Percentiles rank a stretch among this genome's conserved stretches.
Conservation (phyloP, 495 filamentous ascomycete genomes). For the Hypoxylon subgilvum region DNA sequence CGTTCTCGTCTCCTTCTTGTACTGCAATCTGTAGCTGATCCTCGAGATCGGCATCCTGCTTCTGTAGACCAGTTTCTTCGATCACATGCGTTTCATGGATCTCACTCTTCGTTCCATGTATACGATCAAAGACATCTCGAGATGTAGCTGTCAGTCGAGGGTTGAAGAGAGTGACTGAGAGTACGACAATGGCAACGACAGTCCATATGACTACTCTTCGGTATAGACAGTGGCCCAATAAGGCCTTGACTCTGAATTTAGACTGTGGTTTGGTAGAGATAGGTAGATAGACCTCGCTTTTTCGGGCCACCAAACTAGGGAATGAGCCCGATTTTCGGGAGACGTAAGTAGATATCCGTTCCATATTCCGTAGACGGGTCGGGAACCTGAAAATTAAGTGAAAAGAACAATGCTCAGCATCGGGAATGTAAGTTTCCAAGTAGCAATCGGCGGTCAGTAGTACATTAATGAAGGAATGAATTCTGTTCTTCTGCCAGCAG, state of each 20-base stretch:
- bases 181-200: slow-evolving; percentile 36
- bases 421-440: slow-evolving; percentile 17
- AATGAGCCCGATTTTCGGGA: slow-evolving; percentile 37
- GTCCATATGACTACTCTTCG: slow-evolving; percentile 52
- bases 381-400: slow-evolving; percentile 14
- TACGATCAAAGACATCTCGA: slow-evolving; percentile 40
- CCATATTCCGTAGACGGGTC: slow-evolving; percentile 21
- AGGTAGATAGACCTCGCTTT: slow-evolving; percentile 36
- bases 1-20: slow-evolving; percentile 10
- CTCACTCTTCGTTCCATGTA: slow-evolving; percentile 29
- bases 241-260: slow-evolving; percentile 40
- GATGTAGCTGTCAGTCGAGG: slow-evolving; percentile 23
- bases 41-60: slow-evolving; percentile 14
- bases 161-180: slow-evolving; percentile 39
- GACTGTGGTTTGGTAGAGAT: slow-evolving; percentile 28
- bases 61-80: slow-evolving; percentile 19
- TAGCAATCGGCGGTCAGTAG: too few relatives aligned
- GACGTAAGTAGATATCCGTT: slow-evolving; percentile 32
- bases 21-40: slow-evolving; percentile 4
- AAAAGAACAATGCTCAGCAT: slow-evolving; percentile 36
- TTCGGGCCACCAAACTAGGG: slow-evolving; percentile 34
- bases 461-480: slow-evolving; percentile 6
- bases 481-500: not conserved
- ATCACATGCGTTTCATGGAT: not conserved
- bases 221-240: slow-evolving; percentile 50